Conservation (phyloP, 371 early-diverging fungal species). For the Mucor plumbeus region DNA sequence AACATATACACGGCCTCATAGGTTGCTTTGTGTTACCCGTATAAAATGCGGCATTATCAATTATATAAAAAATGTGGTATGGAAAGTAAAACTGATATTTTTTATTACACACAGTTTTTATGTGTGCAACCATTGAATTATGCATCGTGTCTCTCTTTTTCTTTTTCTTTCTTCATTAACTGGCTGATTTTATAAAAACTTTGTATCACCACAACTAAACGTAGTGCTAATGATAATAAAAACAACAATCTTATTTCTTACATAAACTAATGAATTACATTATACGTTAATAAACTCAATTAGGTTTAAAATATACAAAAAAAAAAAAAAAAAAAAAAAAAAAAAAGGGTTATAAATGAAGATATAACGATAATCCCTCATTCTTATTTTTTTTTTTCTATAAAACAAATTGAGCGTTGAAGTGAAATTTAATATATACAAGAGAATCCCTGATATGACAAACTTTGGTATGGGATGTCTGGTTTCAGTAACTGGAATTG, state of each 20-base stretch:
- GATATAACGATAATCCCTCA: background rate
- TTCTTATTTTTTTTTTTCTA: background rate
- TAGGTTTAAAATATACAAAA: too few species aligned
- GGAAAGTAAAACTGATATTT: too few species aligned
- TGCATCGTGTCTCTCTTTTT: background rate
- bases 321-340: too few species aligned
- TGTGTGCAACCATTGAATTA: background rate
- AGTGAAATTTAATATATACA: background rate
- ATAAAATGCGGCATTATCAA: too few species aligned
- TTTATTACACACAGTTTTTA: background rate
- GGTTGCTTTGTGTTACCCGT: too few species aligned
- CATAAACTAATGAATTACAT: background rate
- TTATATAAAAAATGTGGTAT: too few species aligned
- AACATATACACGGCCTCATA: too few species aligned
- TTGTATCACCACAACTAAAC: background rate
- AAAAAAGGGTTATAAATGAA: too few species aligned
- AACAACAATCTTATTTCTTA: background rate
- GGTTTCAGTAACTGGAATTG: conserved; percentile 1
- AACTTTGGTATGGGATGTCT: background rate
- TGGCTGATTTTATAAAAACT: background rate
- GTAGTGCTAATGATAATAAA: background rate
- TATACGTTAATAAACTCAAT: background rate
- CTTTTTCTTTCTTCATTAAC: background rate
- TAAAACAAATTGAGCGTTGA: background rate
- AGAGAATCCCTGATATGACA: background rate